Evolutionary conservation across 2,329 filamentous ascomycete species (phyloP).

Genomic region (Verticillium nubilum): DNA sequence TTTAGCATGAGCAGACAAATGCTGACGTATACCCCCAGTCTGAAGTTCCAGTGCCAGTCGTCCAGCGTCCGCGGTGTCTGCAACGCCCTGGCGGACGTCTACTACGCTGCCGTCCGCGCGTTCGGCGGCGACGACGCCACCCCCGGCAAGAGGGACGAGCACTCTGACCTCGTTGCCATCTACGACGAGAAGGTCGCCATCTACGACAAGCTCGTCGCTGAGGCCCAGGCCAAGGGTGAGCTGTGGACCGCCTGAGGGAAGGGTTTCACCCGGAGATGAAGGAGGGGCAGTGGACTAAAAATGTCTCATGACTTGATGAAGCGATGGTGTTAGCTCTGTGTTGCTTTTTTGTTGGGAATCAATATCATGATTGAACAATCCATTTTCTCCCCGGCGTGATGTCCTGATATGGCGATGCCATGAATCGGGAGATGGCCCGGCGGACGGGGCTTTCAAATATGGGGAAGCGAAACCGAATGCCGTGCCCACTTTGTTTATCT

Average conservation of each 20-base stretch:
- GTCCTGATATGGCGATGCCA: neutral
- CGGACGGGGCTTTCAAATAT: no score
- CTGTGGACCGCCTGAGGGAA: conserved; percentile 8
- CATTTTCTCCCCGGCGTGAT: neutral
- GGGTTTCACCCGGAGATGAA: neutral
- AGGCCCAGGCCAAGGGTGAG: conserved; percentile 27
- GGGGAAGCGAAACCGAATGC: neutral
- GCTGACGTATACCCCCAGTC: conserved; percentile 14
- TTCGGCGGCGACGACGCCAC: conserved; percentile 29
- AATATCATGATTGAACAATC: neutral
- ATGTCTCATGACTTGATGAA: neutral
- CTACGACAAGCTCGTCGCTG: conserved; percentile 27
- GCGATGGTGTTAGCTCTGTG: neutral
- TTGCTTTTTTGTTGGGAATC: neutral
- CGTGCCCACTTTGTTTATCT: neutral
- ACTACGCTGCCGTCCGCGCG: conserved; percentile 29
- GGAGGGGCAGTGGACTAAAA: neutral
- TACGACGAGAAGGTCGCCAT: conserved; percentile 28
- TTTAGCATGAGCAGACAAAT: no score
- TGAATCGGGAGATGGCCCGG: neutral
- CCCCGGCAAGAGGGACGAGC: conserved; percentile 22
- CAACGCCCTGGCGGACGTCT: conserved; percentile 30
- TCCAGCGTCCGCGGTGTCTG: conserved; percentile 18
- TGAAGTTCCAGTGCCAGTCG: conserved; percentile 29
- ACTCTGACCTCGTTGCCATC: conserved; percentile 19